Base-by-base conservation (phyloP, 495 filamentous ascomycete genomes). In the Penicillium coffeae region DNA sequence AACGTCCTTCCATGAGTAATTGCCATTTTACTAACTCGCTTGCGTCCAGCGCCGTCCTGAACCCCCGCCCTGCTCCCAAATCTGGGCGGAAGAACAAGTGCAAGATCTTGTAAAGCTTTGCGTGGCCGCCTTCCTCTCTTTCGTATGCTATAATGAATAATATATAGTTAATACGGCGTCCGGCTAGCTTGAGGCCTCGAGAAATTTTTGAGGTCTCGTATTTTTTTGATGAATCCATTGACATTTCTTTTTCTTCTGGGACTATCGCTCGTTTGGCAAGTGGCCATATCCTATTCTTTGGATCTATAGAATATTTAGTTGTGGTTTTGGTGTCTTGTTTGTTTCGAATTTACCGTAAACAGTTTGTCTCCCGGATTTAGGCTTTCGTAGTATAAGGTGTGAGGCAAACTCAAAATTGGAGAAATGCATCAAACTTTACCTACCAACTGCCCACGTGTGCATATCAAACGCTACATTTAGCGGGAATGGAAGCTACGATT, bases 31-130 rank as follows among this genome's bases (percentile, higher is more conserved):
- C n/a, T n/a, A n/a, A n/a, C n/a, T n/a, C n/a, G n/a, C 38, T 16
- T 10, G 30, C 37, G 13, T 32, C 30, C 58, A 93, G 90, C 42
- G 90, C 90, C 45, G 90, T 93, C 16, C 78, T 95, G 45, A 89
- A 87, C 60, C 89, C 89, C 25, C 81, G 83, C 45, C 85, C 86
- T 20, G 64, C 78, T 42, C 56, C 74, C 14, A 78, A 79, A 53
- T 81, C 80, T 60, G 79, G 81, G 66, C 84, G 81, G 71, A 78
- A 75, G 55, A 61, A 54, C 59, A 88, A 86, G 74, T 96, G 90
- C 73, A 65, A 75, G 33, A 87, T 96, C 63, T 76, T 96, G 62
- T 96, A 74, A 75, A 65, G 51, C 15, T 48, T 48, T 48, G 45
- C 42, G 48, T 58, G 27, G 48, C 42, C 42, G 34, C 38, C 19